Conservation (phyloP, 371 early-diverging fungal species). For the Dichotomocladium elegans region DNA sequence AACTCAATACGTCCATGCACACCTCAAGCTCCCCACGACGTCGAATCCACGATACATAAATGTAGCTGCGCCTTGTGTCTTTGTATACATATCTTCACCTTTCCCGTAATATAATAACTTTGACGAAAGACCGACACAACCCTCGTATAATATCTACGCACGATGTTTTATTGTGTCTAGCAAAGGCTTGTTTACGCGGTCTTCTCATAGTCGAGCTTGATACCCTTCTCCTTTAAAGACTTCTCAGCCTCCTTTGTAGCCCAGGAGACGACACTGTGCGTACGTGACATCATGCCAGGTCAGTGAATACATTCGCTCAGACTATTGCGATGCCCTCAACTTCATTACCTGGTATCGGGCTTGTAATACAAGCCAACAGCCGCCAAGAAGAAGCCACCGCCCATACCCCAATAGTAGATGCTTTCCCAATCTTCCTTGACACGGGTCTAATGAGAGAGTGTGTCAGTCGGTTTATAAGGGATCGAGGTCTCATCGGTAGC, state of each 20-base stretch:
- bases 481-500: background rate
- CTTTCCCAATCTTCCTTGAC: conserved; percentile 72
- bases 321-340: no score
- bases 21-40: background rate
- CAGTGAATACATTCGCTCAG: background rate
- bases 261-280: conserved; percentile 41
- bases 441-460: conserved; percentile 35
- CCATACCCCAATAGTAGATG: conserved; percentile 57
- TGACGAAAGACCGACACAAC: no score
- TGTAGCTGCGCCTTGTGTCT: no score
- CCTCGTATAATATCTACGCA: no score
- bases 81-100: background rate
- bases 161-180: background rate
- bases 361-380: conserved; percentile 58
- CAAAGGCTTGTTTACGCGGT: conserved; percentile 11
- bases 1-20: background rate
- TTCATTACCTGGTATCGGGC: conserved; percentile 65
- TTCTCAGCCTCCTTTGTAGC: conserved; percentile 52
- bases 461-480: background rate
- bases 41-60: no score
- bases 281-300: background rate
- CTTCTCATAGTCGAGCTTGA: conserved; percentile 32
- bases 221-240: conserved; percentile 49
- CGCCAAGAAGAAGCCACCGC: conserved; percentile 51
- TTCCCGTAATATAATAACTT: background rate